Percentiles rank a stretch among this genome's conserved stretches.
Evolutionary conservation across 2,329 filamentous ascomycete genomes (phyloP).

Genomic region (Alternaria hordeiaustralica): DNA sequence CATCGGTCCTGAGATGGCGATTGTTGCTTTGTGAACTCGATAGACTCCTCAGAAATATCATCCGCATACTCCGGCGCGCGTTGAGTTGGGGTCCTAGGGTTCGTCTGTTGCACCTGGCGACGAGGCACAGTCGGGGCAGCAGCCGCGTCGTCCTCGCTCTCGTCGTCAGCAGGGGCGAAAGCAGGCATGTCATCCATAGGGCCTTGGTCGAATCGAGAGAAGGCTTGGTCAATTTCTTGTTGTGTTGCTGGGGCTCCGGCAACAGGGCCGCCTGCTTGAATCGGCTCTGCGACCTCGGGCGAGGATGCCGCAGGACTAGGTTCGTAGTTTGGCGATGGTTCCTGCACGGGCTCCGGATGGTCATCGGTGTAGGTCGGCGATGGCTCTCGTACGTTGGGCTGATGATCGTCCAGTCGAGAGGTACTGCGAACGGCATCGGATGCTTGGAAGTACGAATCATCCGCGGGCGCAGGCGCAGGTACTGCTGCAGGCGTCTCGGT

Average conservation of each 20-base stretch:
- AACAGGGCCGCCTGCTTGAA: constrained; percentile 56
- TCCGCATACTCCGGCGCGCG: constrained; percentile 31
- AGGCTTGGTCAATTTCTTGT: constrained; percentile 65
- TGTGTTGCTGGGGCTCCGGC: constrained; percentile 66
- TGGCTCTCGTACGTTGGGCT: constrained; percentile 29
- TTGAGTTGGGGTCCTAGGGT: constrained; percentile 25
- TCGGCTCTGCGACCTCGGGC: constrained; percentile 19
- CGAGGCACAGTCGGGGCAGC: constrained; percentile 32
- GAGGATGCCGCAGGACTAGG: constrained; percentile 36
- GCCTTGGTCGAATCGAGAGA: constrained; percentile 82
- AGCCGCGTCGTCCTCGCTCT: constrained; percentile 40
- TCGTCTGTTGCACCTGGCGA: constrained; percentile 25
- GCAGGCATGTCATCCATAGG: constrained; percentile 86
- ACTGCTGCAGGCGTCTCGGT: constrained; percentile 24
- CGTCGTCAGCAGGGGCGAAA: constrained; percentile 66
- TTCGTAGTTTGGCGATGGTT: constrained; percentile 32
- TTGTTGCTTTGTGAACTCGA: constrained; percentile 48
- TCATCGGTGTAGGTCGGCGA: constrained; percentile 33
- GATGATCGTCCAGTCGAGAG: constrained; percentile 34
- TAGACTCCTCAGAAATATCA: constrained; percentile 51
- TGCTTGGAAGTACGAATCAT: constrained; percentile 25
- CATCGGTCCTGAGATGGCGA: constrained; percentile 73
- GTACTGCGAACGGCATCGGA: constrained; percentile 30
- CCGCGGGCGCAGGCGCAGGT: constrained; percentile 23
- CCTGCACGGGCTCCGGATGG: constrained; percentile 25